Conservation (phyloP, 2,329 filamentous ascomycete genomes). For the Ophiosphaerella herpotricha region DNA sequence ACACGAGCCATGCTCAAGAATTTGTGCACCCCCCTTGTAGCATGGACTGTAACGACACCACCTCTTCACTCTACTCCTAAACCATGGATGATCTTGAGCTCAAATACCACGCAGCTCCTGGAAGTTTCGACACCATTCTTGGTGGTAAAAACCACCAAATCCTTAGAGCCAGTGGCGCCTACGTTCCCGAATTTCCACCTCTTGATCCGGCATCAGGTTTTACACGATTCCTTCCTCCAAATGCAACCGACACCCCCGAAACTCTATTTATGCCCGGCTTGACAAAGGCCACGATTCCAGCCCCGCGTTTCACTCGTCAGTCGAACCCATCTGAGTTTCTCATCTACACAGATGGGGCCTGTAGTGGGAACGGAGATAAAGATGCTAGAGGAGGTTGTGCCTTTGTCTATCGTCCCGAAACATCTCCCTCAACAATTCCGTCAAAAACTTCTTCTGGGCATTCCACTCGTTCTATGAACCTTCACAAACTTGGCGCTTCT, state of each 20-base stretch:
- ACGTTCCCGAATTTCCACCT: constrained; percentile 1
- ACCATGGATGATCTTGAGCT: neutral
- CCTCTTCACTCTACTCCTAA: constrained; percentile 3
- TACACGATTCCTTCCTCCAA: constrained; percentile 6
- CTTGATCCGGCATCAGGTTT: constrained; percentile 7
- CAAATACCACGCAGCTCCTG: neutral
- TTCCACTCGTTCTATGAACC: constrained; percentile 4
- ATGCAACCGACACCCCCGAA: constrained; percentile 5
- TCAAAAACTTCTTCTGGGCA: constrained; percentile 2
- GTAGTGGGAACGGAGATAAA: constrained; percentile 48
- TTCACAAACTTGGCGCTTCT: constrained; percentile 5
- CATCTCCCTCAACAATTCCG: constrained; percentile 16
- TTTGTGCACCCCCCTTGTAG: no score
- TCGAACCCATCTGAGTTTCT: constrained; percentile 28
- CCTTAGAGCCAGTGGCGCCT: no score
- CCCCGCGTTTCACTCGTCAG: constrained; percentile 3
- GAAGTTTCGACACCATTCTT: constrained; percentile 1
- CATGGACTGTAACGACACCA: neutral
- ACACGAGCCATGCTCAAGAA: no score
- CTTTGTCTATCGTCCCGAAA: constrained; percentile 17
- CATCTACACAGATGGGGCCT: constrained; percentile 55
- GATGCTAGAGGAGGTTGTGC: constrained; percentile 26
- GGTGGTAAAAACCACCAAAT: constrained; percentile 2
- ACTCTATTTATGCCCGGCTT: constrained; percentile 2
- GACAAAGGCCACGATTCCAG: neutral